These are phyloP conservation scores for Yamadazyma takamatsuzukensis DNA, from an alignment of 805 yeast species.

Conservation along the genomic window DNA sequence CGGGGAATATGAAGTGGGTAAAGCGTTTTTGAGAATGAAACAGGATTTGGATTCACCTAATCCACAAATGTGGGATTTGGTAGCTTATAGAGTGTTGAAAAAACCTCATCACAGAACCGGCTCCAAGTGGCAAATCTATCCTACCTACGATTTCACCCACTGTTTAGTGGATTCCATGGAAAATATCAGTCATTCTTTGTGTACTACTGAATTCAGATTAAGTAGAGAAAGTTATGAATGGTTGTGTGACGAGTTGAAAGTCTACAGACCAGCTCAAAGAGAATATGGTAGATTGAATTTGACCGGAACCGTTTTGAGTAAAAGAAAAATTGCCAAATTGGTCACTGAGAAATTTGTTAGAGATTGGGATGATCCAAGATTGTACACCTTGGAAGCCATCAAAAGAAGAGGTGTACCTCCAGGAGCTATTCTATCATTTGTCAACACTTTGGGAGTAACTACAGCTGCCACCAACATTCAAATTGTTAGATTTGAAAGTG, in stretches of 20 bases:
- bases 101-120: slow-evolving; percentile 97
- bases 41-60: slow-evolving; percentile 86
- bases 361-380: slow-evolving; percentile 98
- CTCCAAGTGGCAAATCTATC: slow-evolving; percentile 94
- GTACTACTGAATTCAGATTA: slow-evolving; percentile 91
- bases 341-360: slow-evolving; percentile 80
- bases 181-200: slow-evolving; percentile 90
- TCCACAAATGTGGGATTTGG: slow-evolving; percentile 99
- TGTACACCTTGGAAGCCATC: slow-evolving; percentile 90
- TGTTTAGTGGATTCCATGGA: slow-evolving; percentile 98
- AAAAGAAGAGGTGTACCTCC: slow-evolving; percentile 99
- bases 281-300: slow-evolving; percentile 96
- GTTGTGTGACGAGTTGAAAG: slow-evolving; percentile 93
- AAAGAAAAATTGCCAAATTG: slow-evolving; percentile 91
- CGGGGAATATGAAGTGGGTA: slow-evolving; percentile 84
- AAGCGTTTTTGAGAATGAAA: slow-evolving; percentile 95
- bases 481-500: slow-evolving; percentile 80
- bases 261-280: slow-evolving; percentile 97
- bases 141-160: slow-evolving; percentile 98
- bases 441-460: slow-evolving; percentile 95
- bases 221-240: slow-evolving; percentile 97
- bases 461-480: slow-evolving; percentile 91
- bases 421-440: slow-evolving; percentile 90
- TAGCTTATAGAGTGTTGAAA: slow-evolving; percentile 91
- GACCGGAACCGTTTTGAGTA: slow-evolving; percentile 91